Base-by-base conservation (phyloP, 163 green algal genomes). In the Smithsoniella earleae region DNA sequence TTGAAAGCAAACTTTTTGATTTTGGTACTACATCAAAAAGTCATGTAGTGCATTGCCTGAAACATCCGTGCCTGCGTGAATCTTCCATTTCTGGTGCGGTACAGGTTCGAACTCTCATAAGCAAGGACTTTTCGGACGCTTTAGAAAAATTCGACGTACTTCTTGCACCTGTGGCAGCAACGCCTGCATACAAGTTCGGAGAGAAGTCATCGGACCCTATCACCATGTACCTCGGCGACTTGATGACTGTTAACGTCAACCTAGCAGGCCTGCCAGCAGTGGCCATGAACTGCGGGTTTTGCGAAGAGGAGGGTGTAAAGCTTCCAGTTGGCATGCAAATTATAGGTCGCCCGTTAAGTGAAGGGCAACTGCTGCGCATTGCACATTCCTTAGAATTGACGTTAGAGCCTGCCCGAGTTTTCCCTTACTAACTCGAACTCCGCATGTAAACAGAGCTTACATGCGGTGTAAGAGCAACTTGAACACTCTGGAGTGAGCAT, bases 161-260 rank as follows among this genome's bases (percentile, higher is more conserved):
- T 22, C 62, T 98, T 0, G 88, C 78, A n/a, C 94, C 89, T 10
- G 79, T 83, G n/a, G 87, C 87, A 1, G 89, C 94, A 22, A 93
- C 84, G 1, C 36, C 85, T 3, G 91, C 94, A 0, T 97, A 92
- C 76, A 79, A 76, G 27, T 65, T 96, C 18, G 91, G 89, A 0
- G 86, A 95, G 45, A 93, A 92, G 77, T 52, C 46, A 5, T 31
- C 74, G 13, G 88, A 97, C 75, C 92, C 92, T 1, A 77, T 97
- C 40, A 77, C 82, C 30, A 96, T 96, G 90, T 98, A 98, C 81
- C 88, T 89, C 73, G 89, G 86, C 1, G 94, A 99, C 81, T 74
- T 97, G 8, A 93, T 95, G 88, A 95, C 89, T 0, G 83, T 95
- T 30, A 93, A 91, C 69, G 78, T 97, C 3, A 97, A 97, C 81